Evolutionary conservation across 306 rosid species (phyloP).

Genomic region (Chamaecrista fasciculata): DNA sequence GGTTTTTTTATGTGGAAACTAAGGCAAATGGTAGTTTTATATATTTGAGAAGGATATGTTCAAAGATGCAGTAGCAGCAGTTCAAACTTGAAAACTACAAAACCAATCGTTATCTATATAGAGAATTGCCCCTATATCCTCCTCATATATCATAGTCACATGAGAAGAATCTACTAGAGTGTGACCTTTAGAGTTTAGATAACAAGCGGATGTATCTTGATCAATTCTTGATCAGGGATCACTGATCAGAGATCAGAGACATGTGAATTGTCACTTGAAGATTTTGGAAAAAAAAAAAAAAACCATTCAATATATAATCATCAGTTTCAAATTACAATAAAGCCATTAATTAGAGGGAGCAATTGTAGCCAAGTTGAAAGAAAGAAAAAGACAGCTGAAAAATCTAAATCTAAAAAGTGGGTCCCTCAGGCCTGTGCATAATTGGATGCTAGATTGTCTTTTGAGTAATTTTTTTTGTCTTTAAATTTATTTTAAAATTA

Average conservation of each 20-base stretch:
- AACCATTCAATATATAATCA: too few species aligned
- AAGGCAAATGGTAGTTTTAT: not conserved
- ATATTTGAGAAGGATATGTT: slow-evolving; percentile 5
- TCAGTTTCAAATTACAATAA: slow-evolving; percentile 22
- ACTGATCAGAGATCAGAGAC: too few species aligned
- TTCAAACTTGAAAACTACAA: not conserved
- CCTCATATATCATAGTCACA: slow-evolving; percentile 16
- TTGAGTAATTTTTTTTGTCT: too few species aligned
- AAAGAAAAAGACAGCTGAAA: slow-evolving; percentile 21
- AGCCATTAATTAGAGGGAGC: slow-evolving; percentile 31
- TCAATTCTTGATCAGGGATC: too few species aligned
- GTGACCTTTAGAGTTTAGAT: slow-evolving; percentile 42
- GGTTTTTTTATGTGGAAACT: not conserved
- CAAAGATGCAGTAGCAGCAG: not conserved
- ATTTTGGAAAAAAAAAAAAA: too few species aligned
- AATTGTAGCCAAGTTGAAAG: not conserved
- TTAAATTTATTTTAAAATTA: too few species aligned
- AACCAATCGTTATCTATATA: slow-evolving; percentile 17
- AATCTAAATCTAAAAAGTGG: slow-evolving; percentile 37
- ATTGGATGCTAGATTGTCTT: slow-evolving; percentile 45
- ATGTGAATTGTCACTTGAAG: slow-evolving; percentile 18
- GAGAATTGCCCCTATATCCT: slow-evolving; percentile 6
- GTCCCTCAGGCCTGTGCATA: slow-evolving; percentile 27
- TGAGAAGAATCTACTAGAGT: slow-evolving; percentile 40
- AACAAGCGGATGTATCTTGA: not conserved